Percentiles rank a stretch among this genome's conserved stretches.
phyloP scores from a whole-genome alignment of 768 basidiomycete species.

The Boletus tomentosulus region DNA sequence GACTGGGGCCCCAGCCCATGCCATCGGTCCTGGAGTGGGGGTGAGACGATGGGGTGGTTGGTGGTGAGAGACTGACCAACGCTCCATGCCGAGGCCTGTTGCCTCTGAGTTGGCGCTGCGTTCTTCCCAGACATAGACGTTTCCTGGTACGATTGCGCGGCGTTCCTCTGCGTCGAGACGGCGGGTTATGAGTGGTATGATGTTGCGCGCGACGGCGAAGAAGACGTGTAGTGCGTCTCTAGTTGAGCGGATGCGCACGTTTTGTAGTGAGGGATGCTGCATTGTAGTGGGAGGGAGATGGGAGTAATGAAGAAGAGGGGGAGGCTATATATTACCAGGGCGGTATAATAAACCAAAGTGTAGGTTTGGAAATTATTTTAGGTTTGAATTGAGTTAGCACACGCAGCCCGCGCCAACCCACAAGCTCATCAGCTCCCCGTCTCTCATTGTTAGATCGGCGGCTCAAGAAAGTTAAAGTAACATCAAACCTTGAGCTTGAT shows the following conservation, averaged over 20 bases:
- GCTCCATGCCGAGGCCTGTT: slow-evolving; percentile 82
- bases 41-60: neutral
- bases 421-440: neutral
- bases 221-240: slow-evolving; percentile 81
- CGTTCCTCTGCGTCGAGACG: slow-evolving; percentile 82
- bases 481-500: slow-evolving; percentile 24
- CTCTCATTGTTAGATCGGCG: slow-evolving; percentile 15
- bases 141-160: slow-evolving; percentile 65
- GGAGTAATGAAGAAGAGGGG: slow-evolving; percentile 9
- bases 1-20: slow-evolving; percentile 83
- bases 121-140: slow-evolving; percentile 88
- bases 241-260: slow-evolving; percentile 74
- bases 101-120: slow-evolving; percentile 78
- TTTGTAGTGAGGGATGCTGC: slow-evolving; percentile 74
- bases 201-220: slow-evolving; percentile 64
- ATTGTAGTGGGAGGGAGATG: slow-evolving; percentile 33
- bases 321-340: slow-evolving; percentile 38
- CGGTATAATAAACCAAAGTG: no score
- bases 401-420: slow-evolving; percentile 5
- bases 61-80: slow-evolving; percentile 48
- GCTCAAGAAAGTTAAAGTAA: slow-evolving; percentile 11
- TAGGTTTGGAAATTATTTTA: slow-evolving; percentile 37
- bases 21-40: slow-evolving; percentile 46
- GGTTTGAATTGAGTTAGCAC: slow-evolving; percentile 56
- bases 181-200: slow-evolving; percentile 72